Conservation (phyloP, 2,329 filamentous ascomycete genomes). For the Berkeleyomyces rouxiae region DNA sequence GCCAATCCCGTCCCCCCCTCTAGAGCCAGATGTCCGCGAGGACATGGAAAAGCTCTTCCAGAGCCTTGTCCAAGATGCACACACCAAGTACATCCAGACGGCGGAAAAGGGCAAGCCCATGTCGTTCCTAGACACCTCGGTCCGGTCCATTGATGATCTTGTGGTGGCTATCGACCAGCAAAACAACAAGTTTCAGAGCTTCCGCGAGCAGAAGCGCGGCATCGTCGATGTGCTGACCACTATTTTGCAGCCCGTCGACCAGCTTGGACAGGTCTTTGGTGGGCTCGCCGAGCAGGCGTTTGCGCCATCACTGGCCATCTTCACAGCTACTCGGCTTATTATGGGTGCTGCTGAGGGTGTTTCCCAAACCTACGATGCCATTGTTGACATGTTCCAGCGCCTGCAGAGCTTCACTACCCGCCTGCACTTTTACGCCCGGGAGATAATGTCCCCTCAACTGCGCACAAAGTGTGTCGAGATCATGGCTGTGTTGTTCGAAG, state of each 20-base stretch:
- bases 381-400: conserved; percentile 27
- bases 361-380: conserved; percentile 28
- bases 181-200: conserved; percentile 13
- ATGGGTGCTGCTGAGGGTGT: conserved; percentile 29
- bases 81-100: conserved; percentile 10
- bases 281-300: conserved; percentile 25
- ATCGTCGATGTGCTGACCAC: conserved; percentile 13
- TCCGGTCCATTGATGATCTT: conserved; percentile 12
- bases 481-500: conserved; percentile 28
- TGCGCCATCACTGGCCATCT: conserved; percentile 26
- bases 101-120: conserved; percentile 5
- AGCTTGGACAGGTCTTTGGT: conserved; percentile 24
- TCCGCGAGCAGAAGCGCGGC: conserved; percentile 12
- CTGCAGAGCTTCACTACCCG: conserved; percentile 29
- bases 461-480: conserved; percentile 26
- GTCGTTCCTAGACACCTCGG: conserved; percentile 8
- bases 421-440: conserved; percentile 25
- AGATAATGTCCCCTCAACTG: conserved; percentile 24
- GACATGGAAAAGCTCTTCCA: conserved; percentile 13
- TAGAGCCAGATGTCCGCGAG: background rate
- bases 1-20: background rate
- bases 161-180: conserved; percentile 10
- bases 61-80: conserved; percentile 13
- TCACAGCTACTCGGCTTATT: conserved; percentile 27
- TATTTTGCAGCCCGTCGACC: conserved; percentile 23